Evolutionary conservation across 1,284 basidiomycete genomes (phyloP).

Genomic region (Sutorius eximius): DNA sequence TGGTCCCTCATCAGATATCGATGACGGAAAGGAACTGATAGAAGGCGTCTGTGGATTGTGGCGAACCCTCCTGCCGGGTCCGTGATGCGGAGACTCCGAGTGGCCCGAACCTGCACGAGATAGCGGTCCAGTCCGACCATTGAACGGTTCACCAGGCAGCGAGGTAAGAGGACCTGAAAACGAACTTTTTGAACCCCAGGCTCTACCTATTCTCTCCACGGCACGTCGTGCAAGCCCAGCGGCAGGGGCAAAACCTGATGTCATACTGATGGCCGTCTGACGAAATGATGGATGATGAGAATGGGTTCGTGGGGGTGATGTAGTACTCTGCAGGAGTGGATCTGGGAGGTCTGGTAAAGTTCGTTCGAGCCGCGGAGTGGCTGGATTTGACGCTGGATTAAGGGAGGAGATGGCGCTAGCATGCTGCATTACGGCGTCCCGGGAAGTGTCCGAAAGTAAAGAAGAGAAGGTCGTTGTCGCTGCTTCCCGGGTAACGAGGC

Average conservation of each 20-base stretch:
- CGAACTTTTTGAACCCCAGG: conserved; percentile 53
- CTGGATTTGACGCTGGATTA: conserved; percentile 9
- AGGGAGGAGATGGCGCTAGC: conserved; percentile 14
- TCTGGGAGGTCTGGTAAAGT: conserved; percentile 36
- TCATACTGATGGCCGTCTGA: conserved; percentile 70
- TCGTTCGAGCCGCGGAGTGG: conserved; percentile 23
- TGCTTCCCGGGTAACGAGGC: conserved; percentile 20
- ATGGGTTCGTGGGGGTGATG: conserved; percentile 19
- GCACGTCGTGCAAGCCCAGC: conserved; percentile 73
- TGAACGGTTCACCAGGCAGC: conserved; percentile 35
- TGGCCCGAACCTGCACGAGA: conserved; percentile 41
- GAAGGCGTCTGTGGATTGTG: conserved; percentile 61
- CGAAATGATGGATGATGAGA: conserved; percentile 41
- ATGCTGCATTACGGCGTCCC: conserved; percentile 16
- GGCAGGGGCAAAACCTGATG: conserved; percentile 62
- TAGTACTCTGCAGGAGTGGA: conserved; percentile 24
- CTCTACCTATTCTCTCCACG: conserved; percentile 70
- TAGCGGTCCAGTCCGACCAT: conserved; percentile 31
- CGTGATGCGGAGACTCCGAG: conserved; percentile 17
- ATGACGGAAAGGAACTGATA: conserved; percentile 50
- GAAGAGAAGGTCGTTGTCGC: conserved; percentile 22
- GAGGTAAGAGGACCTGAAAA: conserved; percentile 43
- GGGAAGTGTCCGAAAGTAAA: conserved; percentile 15
- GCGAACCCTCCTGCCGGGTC: conserved; percentile 38
- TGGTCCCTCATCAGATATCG: conserved; percentile 60